Base-by-base conservation (phyloP, 1,139 yeast genomes). In the Ogataea hybrid region DNA sequence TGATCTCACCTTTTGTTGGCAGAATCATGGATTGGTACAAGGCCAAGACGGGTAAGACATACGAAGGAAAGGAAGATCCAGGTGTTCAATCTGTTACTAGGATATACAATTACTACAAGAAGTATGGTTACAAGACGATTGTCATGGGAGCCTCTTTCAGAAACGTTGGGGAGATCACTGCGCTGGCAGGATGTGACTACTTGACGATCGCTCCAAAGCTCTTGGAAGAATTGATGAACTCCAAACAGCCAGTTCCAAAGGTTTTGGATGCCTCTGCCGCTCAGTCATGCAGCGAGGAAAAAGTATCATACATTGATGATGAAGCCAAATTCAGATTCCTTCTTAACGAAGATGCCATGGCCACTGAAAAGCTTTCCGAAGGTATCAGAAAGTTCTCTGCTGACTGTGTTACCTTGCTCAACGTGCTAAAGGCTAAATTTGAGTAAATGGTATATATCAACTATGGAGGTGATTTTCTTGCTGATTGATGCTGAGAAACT, bases 141-240 rank as follows among this genome's bases (percentile, higher is more conserved):
- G 98, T 92, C 64, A 92, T 92, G 98, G 99, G 98, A 71, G 99
- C 99, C 51, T 90, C 97, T 47, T 92, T 92, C 90, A 90, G 99
- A 83, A 94, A 90, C 78, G 72, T 77, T 54, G 97, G 94, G 57
- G 98, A 92, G 75, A 89, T 92, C 73, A 85, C 84, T 72, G 96
- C 95, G 58, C 79, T 92, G 61, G 97, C 98, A 52, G 99, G 98
- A 69, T 85, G 88, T 65, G 99, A 92, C 69, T 94, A 72, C 80
- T 78, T 92, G 73, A 92, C 99, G 65, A 90, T 92, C 62, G 79
- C 98, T 59, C 98, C 98, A 65, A 79, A 77, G 67, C 78, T 92
- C 62, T 81, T 92, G 69, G 97, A 90, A 71, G 86, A 88, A 72
- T 81, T 92, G 66, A 68, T 79, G 68, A 81, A 81, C 77, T 85